Percentiles rank a stretch among this genome's conserved stretches.
Conservation (phyloP, 495 filamentous ascomycete genomes). For the Neurospora tetraspora region DNA sequence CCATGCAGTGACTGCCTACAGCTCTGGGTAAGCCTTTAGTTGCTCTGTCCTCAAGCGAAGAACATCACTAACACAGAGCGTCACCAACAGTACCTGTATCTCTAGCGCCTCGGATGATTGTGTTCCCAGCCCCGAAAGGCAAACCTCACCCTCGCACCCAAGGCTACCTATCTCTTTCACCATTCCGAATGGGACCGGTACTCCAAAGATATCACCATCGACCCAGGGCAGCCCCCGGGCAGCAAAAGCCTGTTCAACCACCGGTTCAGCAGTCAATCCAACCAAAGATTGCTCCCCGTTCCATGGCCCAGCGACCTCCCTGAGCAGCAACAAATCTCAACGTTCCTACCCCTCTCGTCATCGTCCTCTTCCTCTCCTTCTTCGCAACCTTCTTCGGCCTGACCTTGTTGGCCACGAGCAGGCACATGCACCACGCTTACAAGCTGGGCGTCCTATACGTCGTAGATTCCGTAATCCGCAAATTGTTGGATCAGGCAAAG, state of each 20-base stretch:
- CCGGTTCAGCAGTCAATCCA: constrained; percentile 10
- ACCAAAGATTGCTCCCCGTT: neutral
- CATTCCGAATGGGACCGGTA: no score
- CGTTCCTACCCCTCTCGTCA: neutral
- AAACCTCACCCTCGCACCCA: no score
- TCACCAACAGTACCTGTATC: no score
- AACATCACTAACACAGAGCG: no score
- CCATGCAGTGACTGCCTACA: constrained; percentile 29
- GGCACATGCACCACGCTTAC: neutral
- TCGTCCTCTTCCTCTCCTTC: neutral
- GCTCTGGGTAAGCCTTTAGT: no score
- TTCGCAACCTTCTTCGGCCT: neutral
- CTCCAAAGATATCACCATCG: no score
- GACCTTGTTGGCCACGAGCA: neutral
- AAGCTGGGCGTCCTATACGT: neutral
- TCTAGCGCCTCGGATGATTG: no score
- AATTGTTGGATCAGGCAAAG: neutral
- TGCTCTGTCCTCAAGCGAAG: no score
- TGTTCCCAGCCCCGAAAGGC: neutral
- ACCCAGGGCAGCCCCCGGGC: neutral
- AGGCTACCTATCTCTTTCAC: no score
- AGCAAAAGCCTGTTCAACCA: constrained; percentile 26
- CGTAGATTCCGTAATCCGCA: neutral
- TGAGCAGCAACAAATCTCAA: neutral
- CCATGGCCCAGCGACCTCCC: neutral